Percentiles rank a stretch among this genome's conserved stretches.
phyloP scores from a whole-genome alignment of 106 monocot genomes.

The Chionographis japonica region DNA sequence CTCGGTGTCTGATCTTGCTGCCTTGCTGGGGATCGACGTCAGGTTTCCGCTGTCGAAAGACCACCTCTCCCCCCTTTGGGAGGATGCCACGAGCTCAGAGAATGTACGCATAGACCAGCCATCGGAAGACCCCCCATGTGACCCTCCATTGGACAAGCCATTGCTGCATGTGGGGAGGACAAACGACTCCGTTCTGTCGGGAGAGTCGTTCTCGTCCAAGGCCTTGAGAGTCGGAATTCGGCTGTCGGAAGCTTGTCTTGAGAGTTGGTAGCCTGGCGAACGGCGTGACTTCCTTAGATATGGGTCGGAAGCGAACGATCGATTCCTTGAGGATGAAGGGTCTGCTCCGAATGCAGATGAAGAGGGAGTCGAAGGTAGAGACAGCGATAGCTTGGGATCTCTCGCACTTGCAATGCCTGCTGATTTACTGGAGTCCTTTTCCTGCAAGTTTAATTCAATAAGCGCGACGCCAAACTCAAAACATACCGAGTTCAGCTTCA shows the following conservation, averaged over 20 bases:
- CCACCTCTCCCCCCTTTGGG: slow-evolving; percentile 34
- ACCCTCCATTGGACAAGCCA: slow-evolving; percentile 39
- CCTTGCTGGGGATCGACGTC: slow-evolving; percentile 13
- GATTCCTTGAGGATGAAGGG: slow-evolving; percentile 30
- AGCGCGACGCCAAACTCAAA: too few species aligned
- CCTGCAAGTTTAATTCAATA: too few species aligned
- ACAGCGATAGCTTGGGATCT: slow-evolving; percentile 16
- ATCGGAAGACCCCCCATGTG: slow-evolving; percentile 68
- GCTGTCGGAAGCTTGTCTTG: slow-evolving; percentile 49
- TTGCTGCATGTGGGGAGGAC: slow-evolving; percentile 41
- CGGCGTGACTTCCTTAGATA: slow-evolving; percentile 30
- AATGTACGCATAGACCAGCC: slow-evolving; percentile 87
- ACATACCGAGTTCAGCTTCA: too few species aligned
- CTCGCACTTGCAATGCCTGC: slow-evolving; percentile 17
- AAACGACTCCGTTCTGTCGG: slow-evolving; percentile 29
- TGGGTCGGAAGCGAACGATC: slow-evolving; percentile 24
- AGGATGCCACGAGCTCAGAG: slow-evolving; percentile 77
- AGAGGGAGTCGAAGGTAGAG: slow-evolving; percentile 18
- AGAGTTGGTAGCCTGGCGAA: slow-evolving; percentile 43
- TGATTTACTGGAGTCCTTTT: slow-evolving; percentile 18
- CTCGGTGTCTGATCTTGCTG: slow-evolving; percentile 13
- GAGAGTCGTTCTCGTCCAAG: slow-evolving; percentile 40
- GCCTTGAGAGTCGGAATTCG: slow-evolving; percentile 45
- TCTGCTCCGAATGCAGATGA: slow-evolving; percentile 18
- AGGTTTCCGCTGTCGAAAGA: too few species aligned